Evolutionary conservation across 495 filamentous ascomycete genomes (phyloP).

Genomic region (Elasticomyces elasticus): DNA sequence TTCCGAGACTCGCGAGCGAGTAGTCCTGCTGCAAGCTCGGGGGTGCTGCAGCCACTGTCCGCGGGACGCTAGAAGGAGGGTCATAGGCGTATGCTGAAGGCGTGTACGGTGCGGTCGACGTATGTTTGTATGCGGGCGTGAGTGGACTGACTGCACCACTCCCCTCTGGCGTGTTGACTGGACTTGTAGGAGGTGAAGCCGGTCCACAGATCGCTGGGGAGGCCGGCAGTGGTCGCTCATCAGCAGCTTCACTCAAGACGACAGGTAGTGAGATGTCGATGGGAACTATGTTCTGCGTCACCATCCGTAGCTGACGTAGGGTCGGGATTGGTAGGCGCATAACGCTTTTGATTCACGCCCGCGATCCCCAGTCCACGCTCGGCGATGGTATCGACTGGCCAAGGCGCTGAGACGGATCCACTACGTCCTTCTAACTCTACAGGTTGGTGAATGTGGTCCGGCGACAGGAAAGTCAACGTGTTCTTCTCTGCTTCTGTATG

Average conservation of each 20-base stretch:
- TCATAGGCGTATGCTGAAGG: constrained; percentile 6
- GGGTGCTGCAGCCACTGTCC: not conserved
- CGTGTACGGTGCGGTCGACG: not conserved
- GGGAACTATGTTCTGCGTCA: not conserved
- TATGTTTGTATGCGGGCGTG: not conserved
- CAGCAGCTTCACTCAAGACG: not conserved
- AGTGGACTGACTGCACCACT: not conserved
- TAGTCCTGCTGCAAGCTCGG: constrained; percentile 10
- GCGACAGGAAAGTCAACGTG: not conserved
- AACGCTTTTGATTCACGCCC: not conserved
- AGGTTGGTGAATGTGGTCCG: not conserved
- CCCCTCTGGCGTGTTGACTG: not conserved
- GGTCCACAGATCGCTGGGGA: not conserved
- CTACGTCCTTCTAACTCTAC: not conserved
- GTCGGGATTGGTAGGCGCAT: constrained; percentile 3
- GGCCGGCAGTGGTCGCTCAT: not conserved
- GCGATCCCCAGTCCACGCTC: not conserved
- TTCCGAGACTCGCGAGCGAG: constrained; percentile 7
- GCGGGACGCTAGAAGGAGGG: constrained; percentile 7
- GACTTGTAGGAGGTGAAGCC: not conserved
- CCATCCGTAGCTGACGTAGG: not conserved
- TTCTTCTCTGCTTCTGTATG: not conserved
- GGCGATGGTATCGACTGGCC: not conserved
- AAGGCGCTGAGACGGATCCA: not conserved
- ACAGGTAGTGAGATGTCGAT: not conserved